Base-by-base conservation (phyloP, 768 basidiomycete genomes). In the Russula foetens region DNA sequence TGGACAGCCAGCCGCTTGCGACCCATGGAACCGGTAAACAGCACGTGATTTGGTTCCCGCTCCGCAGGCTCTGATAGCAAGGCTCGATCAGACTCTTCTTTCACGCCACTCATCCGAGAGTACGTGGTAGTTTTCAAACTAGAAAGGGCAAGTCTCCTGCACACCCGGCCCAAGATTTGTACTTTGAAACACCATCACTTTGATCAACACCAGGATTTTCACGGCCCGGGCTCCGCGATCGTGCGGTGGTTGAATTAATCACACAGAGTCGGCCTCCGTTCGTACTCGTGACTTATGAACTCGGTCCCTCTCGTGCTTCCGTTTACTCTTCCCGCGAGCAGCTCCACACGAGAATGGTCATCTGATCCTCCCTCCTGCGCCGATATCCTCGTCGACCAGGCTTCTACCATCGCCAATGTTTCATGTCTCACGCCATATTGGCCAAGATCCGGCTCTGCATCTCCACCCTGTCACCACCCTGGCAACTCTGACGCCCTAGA, bases 281-380 rank as follows among this genome's bases (percentile, higher is more conserved):
- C 41, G 39, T 47, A 17, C 24, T 23, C n/a, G 15, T 33, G 33
- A 50, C 46, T 29, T 21, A 62, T 62, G 60, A 62, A 62, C 48
- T 58, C 56, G 1, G 60, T 62, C n/a, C 60, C 60, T 48, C 60
- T 62, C 21, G 45, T 62, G 7, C 56, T 62, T 28, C 60, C 60
- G 0, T 53, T 58, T 29, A 62, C 60, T 23, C 45, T 62, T 48
- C 8, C 51, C 17, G 19, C 60, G 15, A 53, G 44, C 28, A 31
- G 14, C 46, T 33, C 45, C 29, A 31, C 19, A 19, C 15, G 17
- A 33, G 51, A 58, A 12, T 28, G 45, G 12, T 51, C 44, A 23
- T 14, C 45, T 23, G 45, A 62, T 53, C 11, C n/a, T 15, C 28
- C 38, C 12, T 47, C 51, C 28, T 53, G 41, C 23, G 17, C 45